Evolutionary conservation across 2,329 filamentous ascomycete genomes (phyloP), one percentile per base, ranked within the genome.

Genomic region (Aureobasidium melanogenum): DNA sequence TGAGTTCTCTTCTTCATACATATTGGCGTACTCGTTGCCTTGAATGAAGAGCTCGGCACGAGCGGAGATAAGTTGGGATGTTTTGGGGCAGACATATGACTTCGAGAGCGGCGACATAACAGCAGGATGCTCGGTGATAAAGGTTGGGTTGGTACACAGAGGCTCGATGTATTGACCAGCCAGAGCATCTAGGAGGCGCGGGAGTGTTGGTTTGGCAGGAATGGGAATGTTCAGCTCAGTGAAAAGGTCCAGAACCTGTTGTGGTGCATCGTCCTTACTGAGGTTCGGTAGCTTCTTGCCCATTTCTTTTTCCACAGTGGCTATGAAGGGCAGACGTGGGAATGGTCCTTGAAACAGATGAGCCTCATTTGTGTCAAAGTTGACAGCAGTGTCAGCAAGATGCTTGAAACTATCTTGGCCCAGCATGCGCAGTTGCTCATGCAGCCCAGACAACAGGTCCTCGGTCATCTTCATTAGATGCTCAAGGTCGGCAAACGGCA

Each of bases 1-100:
- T 56, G 90, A 89, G 73, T 99, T 99, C 73, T 99, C 94, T 75
- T 99, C 94, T 73, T 99, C 94, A 73, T 99, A 99, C 78, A 93
- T 95, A 74, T 99, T 99, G 63, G 93, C 90, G 34, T 96, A 81
- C 71, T 99, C 94, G 60, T 85, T 84, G 43, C 88, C 85, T 54
- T 84, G 74, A 56, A 73, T 71, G 66, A 73, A 74, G 47, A 74
- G 70, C 48, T 74, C 72, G 12, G 70, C 71, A 32, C 72, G 71
- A 12, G 71, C 70, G 30, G 72, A 69, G 58, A 74, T 64, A 36
- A 59, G 64, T 71, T 97, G 92, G 15, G 81, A 79, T 0, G 86
- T 78, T 9, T 70, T 73, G 0, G 84, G 82, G 71, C 91, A 90
- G 22, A 80, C 69, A 75, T 90, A 96, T 57, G 89, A 91, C 77